phyloP scores from a whole-genome alignment of 352 stramenopile species.

The Pythium vanterpoolii region DNA sequence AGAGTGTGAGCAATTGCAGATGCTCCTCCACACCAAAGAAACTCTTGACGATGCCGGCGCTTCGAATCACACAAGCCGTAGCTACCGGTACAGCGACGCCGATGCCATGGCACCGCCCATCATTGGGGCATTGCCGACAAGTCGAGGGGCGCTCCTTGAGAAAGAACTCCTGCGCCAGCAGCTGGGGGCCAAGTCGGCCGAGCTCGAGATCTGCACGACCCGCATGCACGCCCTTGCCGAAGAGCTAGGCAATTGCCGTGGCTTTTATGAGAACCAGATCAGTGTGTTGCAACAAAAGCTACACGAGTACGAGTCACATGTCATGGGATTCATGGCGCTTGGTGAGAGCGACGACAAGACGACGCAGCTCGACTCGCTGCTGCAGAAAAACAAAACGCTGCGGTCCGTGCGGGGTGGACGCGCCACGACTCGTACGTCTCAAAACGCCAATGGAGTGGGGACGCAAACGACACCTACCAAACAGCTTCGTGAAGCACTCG shows the following conservation, averaged over 20 bases:
- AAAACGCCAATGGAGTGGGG: neutral
- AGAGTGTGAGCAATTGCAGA: conserved; percentile 46
- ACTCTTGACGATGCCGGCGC: neutral
- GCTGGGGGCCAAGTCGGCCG: conserved; percentile 40
- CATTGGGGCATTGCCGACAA: neutral
- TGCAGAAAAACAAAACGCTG: conserved; percentile 53
- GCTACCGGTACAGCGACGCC: conserved; percentile 6
- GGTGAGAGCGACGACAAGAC: conserved; percentile 40
- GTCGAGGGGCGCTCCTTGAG: conserved; percentile 11
- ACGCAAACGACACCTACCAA: conserved; percentile 15
- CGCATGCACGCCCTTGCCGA: conserved; percentile 45
- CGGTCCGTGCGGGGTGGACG: conserved; percentile 56
- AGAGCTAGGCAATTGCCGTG: conserved; percentile 46
- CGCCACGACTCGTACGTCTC: neutral
- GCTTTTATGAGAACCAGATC: conserved; percentile 55
- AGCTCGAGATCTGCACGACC: conserved; percentile 38
- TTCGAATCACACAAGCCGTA: neutral
- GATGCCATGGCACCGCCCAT: neutral
- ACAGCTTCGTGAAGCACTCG: conserved; percentile 14
- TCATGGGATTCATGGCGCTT: conserved; percentile 43
- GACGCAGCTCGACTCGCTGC: conserved; percentile 42
- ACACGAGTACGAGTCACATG: conserved; percentile 44
- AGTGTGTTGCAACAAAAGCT: conserved; percentile 40
- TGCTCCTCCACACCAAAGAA: conserved; percentile 8
- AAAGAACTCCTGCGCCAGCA: conserved; percentile 61